A percentile compares a stretch with the other conserved stretches of the same genome.
Evolutionary conservation across 2,329 filamentous ascomycete genomes (phyloP).

Genomic region (Bipolaris oryzae): DNA sequence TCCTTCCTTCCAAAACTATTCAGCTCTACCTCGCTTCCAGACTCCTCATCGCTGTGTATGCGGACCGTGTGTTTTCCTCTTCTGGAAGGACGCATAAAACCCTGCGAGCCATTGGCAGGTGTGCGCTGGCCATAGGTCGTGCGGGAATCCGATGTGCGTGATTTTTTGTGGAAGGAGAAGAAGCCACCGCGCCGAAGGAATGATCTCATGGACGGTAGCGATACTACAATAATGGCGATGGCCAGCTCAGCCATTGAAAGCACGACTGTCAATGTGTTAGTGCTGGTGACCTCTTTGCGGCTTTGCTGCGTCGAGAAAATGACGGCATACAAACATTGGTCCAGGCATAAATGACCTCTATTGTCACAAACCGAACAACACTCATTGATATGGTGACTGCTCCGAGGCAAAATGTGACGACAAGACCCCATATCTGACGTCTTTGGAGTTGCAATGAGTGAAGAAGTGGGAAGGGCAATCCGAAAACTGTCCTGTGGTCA

Average conservation of each 20-base stretch:
- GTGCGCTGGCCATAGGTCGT: slow-evolving; percentile 16
- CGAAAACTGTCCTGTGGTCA: slow-evolving; percentile 19
- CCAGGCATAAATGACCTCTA: slow-evolving; percentile 30
- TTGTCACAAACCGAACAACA: slow-evolving; percentile 27
- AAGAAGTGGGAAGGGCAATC: slow-evolving; percentile 33
- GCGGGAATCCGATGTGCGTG: slow-evolving; percentile 16
- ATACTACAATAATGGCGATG: slow-evolving; percentile 36
- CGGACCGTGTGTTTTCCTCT: slow-evolving; percentile 16
- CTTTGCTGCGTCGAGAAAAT: not conserved
- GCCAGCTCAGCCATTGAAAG: slow-evolving; percentile 37
- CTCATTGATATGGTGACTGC: slow-evolving; percentile 31
- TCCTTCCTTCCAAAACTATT: slow-evolving; percentile 26
- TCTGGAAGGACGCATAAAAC: slow-evolving; percentile 11
- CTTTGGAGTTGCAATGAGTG: slow-evolving; percentile 24
- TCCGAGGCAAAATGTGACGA: slow-evolving; percentile 31
- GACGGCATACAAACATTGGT: slow-evolving; percentile 33
- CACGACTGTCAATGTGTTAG: slow-evolving; percentile 21
- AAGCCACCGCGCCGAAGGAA: slow-evolving; percentile 28
- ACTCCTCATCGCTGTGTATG: slow-evolving; percentile 22
- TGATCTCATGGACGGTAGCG: slow-evolving; percentile 31
- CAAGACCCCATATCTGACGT: slow-evolving; percentile 30
- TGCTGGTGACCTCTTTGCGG: not conserved
- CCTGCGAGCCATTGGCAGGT: slow-evolving; percentile 13
- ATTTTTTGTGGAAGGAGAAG: slow-evolving; percentile 27
- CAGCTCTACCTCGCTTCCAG: slow-evolving; percentile 32